Evolutionary conservation across 257 asterid species (phyloP), one percentile per base, ranked within the genome.

Genomic region (Salvia hispanica): DNA sequence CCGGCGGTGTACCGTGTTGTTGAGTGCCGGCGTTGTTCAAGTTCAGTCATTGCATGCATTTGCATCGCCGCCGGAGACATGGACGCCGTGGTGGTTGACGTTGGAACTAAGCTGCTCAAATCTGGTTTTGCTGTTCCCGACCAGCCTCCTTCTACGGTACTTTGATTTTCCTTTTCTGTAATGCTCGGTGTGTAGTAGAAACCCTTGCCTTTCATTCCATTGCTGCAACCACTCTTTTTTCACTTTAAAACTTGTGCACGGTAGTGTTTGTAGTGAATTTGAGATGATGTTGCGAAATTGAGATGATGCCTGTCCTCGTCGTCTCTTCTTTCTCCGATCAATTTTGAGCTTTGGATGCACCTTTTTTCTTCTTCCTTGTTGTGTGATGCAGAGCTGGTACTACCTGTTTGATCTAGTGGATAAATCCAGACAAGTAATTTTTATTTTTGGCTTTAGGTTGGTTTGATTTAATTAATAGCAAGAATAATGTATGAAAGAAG

Each of bases 51-150:
- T 45, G 52, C 45, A 40, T 40, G 45, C 45, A 40, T 40, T 40
- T 2, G 45, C 42, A 5, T 64, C 2, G 2, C 65, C 55, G 58
- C 25, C 21, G 58, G 15, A 66, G 74, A 11, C 39, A 93, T 93
- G 99, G 97, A 93, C 83, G 95, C 97, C 13, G 95, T 88, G 74
- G 99, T 93, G 57, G 84, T 93, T 34, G 99, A 93, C 72, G 90
- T 86, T 37, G 99, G 99, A 48, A 72, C 89, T 48, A 85, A 88
- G 73, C 76, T 90, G 58, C 92, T 93, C 65, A 93, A 93, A 79
- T 91, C 96, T 62, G 99, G 99, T 39, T 90, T 88, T 34, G 91
- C 97, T 51, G 84, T 84, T 59, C 99, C 99, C 12, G 99, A 93
- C 74, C 97, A 93, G 74, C 89, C 97, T 64, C 99, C 99, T 67